These are phyloP conservation scores for Gynostemma pentaphyllum DNA, from an alignment of 306 rosid species.

Conservation along the genomic window DNA sequence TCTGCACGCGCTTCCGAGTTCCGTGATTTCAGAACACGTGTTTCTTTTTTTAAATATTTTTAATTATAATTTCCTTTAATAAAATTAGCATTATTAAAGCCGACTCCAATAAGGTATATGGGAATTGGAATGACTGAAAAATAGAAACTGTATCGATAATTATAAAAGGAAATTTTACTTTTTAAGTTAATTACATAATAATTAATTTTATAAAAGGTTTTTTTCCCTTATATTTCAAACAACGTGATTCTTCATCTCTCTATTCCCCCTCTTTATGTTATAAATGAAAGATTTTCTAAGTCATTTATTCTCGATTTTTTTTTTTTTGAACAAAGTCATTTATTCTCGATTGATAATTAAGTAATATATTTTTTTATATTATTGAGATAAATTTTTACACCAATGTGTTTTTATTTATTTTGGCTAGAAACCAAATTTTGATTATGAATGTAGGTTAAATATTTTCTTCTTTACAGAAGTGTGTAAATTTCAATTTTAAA, in stretches of 20 bases:
- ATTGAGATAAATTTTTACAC: no score
- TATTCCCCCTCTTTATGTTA: no score
- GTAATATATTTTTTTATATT: no score
- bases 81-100: neutral
- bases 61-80: neutral
- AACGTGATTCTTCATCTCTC: neutral
- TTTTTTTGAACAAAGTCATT: neutral
- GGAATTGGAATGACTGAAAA: no score
- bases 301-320: neutral
- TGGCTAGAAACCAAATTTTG: no score
- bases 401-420: no score
- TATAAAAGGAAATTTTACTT: neutral
- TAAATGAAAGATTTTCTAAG: no score
- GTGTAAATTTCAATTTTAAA: no score
- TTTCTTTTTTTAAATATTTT: neutral
- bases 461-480: no score
- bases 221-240: neutral
- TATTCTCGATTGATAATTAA: no score
- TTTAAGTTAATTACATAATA: conserved; percentile 1
- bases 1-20: neutral
- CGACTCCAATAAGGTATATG: neutral
- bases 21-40: neutral
- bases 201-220: neutral
- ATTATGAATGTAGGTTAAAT: no score
- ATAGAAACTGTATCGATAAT: neutral